Evolutionary conservation across 805 yeast species (phyloP), one percentile per base, ranked within the genome.

Genomic region (Saturnispora zaruensis): DNA sequence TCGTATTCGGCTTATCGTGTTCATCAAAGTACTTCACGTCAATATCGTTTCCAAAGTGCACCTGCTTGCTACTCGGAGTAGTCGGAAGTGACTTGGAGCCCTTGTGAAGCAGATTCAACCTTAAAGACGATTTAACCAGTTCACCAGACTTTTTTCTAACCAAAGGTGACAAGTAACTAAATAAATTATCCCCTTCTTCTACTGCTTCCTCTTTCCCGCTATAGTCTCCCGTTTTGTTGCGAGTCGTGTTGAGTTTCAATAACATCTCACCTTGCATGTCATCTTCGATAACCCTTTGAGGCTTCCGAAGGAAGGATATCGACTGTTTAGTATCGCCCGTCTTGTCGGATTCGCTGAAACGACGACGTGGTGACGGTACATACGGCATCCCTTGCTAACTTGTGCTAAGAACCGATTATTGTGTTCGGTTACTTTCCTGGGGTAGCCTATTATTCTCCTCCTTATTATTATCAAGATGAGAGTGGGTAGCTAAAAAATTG

Each of bases 141-240:
- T 88, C 96, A n/a, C 96, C 96, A 0, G 88, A 79, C 64, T 89
- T 89, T 64, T 89, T 90, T 45, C 95, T 79, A 3, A 87, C 77
- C 48, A 86, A 66, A 3, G 72, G 70, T 3, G 41, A 13, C 11
- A 20, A 13, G 9, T 37, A 36, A 13, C 43, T 45, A 16, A 38
- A 23, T 21, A 23, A 6, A 4, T 21, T 38, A 21, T 42, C 45
- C 8, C 28, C 18, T 42, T 26, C 34, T 5, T 13, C 13, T 20
- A 28, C 1, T 6, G 47, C 37, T 14, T 44, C 25, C 9, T n/a
- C 14, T 4, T 50, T 33, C 6, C 21, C 38, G n/a, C 11, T 30
- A 23, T 16, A 11, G 18, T 26, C 42, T 13, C 38, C 28, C 11
- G 25, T 23, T 33, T 41, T 41, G 21, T 46, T 46, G 5, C 28